Evolutionary conservation across 352 stramenopile genomes (phyloP), one percentile per base, ranked within the genome.

Genomic region (Phytopythium cucurbitacearum): DNA sequence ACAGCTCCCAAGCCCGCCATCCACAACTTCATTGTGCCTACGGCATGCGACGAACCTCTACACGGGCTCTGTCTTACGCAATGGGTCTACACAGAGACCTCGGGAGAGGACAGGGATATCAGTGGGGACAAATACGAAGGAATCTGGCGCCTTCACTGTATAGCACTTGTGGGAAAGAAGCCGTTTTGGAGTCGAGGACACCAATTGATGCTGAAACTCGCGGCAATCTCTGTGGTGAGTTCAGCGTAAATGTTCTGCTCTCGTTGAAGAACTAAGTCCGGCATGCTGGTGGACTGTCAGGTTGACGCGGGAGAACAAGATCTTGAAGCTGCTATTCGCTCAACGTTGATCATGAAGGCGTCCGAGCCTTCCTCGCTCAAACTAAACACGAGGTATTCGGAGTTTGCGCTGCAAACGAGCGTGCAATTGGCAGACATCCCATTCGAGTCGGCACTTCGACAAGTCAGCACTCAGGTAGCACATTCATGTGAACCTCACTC

Each of bases 381-480:
- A 43, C 41, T 89, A 42, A 70, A 48, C 15, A 48, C 73, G 15
- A 53, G 50, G 42, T 82, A 69, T 35, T 40, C 49, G 4, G 61
- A 53, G 0, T 87, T 89, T 58, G 71, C 52, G 36, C 64, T 86
- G 21, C 42, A 59, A 34, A 9, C 43, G 13, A 38, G 41, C 56
- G 28, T 59, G 21, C 16, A 48, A 16, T 5, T 15, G n/a, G 49
- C 56, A 4, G 55, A 65, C 3, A 58, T 73, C 7, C 65, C 73
- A 1, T 33, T 87, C 11, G 61, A 73, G 33, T 47, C 48, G 42
- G 56, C 76, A 9, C 79, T 86, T 35, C 75, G 77, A 44, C 70
- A 86, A 35, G 65, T 88, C 35, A 85, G 71, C 51, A 60, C 68
- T 15, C 77, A 85, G 75, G 77, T 88, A 36, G 0, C 40, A 15